Conservation (phyloP, 208 protist genomes). For the Endotrypanum monterogeii region DNA sequence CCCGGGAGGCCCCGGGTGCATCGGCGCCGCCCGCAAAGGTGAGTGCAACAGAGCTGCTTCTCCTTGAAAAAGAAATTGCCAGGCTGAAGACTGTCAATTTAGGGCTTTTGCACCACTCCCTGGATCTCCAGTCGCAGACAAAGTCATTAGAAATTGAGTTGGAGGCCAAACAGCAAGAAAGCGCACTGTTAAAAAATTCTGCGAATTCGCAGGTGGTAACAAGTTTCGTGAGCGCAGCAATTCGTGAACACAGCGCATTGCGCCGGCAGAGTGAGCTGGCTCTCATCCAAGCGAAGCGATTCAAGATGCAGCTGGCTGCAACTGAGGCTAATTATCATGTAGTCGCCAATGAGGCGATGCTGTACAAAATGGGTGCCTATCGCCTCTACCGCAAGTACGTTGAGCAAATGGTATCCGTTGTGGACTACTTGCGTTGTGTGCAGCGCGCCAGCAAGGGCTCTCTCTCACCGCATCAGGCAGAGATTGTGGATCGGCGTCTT, state of each 20-base stretch:
- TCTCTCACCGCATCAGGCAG: conserved; percentile 65
- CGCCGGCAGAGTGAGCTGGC: conserved; percentile 82
- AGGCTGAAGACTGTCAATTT: conserved; percentile 89
- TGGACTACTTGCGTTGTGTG: conserved; percentile 79
- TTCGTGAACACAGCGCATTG: conserved; percentile 80
- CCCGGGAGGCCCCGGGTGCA: neutral
- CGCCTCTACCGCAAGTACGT: conserved; percentile 86
- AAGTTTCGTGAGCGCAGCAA: conserved; percentile 82
- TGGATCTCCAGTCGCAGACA: conserved; percentile 72
- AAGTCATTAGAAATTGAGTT: conserved; percentile 73
- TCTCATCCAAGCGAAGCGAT: conserved; percentile 67
- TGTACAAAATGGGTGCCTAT: conserved; percentile 84
- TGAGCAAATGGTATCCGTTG: conserved; percentile 60
- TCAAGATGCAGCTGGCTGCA: conserved; percentile 75
- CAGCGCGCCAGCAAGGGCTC: conserved; percentile 64
- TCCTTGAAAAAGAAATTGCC: conserved; percentile 70
- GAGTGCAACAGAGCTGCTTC: conserved; percentile 24
- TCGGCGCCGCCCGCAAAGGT: conserved; percentile 11
- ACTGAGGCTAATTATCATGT: conserved; percentile 89
- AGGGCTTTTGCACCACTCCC: conserved; percentile 72
- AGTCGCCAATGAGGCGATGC: conserved; percentile 81
- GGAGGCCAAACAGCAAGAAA: conserved; percentile 62
- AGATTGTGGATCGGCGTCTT: conserved; percentile 75
- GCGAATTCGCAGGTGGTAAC: conserved; percentile 63
- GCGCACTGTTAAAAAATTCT: conserved; percentile 73